A percentile compares a stretch with the other conserved stretches of the same genome.
phyloP scores from a whole-genome alignment of 305 asterid genomes.

The Ilex paraguariensis region DNA sequence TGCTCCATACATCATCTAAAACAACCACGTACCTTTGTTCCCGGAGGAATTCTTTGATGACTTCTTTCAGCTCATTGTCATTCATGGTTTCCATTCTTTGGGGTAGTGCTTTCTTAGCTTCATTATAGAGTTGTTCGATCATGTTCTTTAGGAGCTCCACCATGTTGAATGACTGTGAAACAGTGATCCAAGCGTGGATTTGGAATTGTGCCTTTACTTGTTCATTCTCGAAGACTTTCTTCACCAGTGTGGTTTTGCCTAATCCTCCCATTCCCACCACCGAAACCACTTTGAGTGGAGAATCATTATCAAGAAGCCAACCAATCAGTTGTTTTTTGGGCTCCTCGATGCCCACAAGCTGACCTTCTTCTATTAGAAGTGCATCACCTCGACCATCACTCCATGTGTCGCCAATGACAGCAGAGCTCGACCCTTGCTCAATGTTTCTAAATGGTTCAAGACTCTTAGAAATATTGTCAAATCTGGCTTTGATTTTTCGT shows the following conservation, averaged over 20 bases:
- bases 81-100: constrained; percentile 10
- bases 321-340: constrained; percentile 19
- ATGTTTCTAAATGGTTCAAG: constrained; percentile 18
- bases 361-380: constrained; percentile 23
- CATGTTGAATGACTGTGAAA: background rate
- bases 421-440: constrained; percentile 11
- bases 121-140: constrained; percentile 7
- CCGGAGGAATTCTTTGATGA: too few species aligned
- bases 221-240: constrained; percentile 14
- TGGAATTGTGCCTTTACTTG: constrained; percentile 7
- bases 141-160: constrained; percentile 1
- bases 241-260: background rate
- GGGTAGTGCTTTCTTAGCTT: constrained; percentile 1
- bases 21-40: too few species aligned
- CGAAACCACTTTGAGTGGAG: constrained; percentile 17
- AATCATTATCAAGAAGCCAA: constrained; percentile 14
- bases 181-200: background rate
- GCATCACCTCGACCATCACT: constrained; percentile 25
- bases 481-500: constrained; percentile 19
- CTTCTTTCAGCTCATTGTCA: background rate
- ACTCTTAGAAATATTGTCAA: constrained; percentile 15
- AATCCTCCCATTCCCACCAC: background rate
- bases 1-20: constrained; percentile 3
- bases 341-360: constrained; percentile 2
- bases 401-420: background rate